Percentiles rank a stretch among this genome's conserved stretches.
phyloP scores from a whole-genome alignment of 768 basidiomycete genomes.

The Favolaschia claudopus region DNA sequence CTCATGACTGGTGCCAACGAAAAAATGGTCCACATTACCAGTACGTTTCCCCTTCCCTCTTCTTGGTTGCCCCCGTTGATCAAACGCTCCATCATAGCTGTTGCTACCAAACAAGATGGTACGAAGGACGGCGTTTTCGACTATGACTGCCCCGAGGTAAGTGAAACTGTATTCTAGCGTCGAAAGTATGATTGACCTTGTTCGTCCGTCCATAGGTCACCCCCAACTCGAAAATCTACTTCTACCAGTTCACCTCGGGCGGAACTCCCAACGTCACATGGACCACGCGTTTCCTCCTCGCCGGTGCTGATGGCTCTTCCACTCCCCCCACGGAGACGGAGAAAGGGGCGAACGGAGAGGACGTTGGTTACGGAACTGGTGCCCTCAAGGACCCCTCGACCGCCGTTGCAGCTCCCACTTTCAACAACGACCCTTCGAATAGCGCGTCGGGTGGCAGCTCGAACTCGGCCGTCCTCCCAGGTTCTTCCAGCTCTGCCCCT shows the following conservation, averaged over 20 bases:
- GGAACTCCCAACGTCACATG: slow-evolving; percentile 54
- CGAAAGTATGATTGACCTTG: neutral
- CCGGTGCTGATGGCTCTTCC: slow-evolving; percentile 52
- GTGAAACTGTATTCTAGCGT: slow-evolving; percentile 23
- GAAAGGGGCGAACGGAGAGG: slow-evolving; percentile 52
- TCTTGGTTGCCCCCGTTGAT: neutral
- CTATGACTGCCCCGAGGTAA: slow-evolving; percentile 73
- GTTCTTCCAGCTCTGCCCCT: too few relatives aligned
- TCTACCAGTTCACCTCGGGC: slow-evolving; percentile 75
- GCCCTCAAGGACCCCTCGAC: slow-evolving; percentile 54
- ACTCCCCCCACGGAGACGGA: slow-evolving; percentile 63
- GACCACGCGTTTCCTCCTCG: slow-evolving; percentile 83
- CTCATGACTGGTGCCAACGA: slow-evolving; percentile 84
- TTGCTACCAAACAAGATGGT: slow-evolving; percentile 70
- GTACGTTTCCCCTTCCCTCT: slow-evolving; percentile 48
- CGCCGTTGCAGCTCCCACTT: slow-evolving; percentile 47
- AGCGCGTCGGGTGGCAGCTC: neutral
- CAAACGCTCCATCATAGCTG: slow-evolving; percentile 49
- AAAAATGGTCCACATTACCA: slow-evolving; percentile 70
- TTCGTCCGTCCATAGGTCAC: slow-evolving; percentile 53
- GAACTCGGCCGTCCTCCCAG: too few relatives aligned
- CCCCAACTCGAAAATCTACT: slow-evolving; percentile 75
- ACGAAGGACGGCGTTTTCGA: slow-evolving; percentile 57
- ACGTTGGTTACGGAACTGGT: slow-evolving; percentile 75
- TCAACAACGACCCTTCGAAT: slow-evolving; percentile 13